phyloP scores from a whole-genome alignment of 1,284 basidiomycete genomes.

The Takashimella koratensis region DNA sequence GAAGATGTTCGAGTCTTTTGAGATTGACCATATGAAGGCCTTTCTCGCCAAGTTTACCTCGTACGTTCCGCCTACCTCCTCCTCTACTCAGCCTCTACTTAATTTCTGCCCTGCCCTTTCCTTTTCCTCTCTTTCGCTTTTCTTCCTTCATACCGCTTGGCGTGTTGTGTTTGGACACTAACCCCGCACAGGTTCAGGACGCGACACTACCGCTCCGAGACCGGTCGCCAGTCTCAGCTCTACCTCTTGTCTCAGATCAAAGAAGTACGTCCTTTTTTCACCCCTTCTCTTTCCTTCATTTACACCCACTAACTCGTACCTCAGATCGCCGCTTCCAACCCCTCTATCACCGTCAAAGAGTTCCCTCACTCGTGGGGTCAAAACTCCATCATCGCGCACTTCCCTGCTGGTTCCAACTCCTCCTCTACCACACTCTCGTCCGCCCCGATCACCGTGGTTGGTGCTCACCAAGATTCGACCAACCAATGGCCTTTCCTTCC shows the following conservation, averaged over 20 bases:
- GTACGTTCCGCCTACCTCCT: constrained; percentile 33
- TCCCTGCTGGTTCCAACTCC: constrained; percentile 35
- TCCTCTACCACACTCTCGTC: constrained; percentile 18
- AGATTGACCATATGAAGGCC: constrained; percentile 50
- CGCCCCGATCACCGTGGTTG: constrained; percentile 58
- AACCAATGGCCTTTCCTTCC: constrained; percentile 84
- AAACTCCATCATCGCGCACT: constrained; percentile 72
- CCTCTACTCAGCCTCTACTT: too few species aligned
- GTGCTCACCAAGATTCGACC: constrained; percentile 89
- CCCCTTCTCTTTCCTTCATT: constrained; percentile 6
- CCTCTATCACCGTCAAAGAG: constrained; percentile 67
- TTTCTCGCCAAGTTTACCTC: constrained; percentile 69
- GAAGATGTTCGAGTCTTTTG: constrained; percentile 33
- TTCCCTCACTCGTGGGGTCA: constrained; percentile 91
- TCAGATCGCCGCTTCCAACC: constrained; percentile 64
- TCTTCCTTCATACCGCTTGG: too few species aligned
- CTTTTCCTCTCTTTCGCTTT: constrained; percentile 56
- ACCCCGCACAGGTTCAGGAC: constrained; percentile 43
- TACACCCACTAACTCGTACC: neutral
- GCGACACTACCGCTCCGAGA: constrained; percentile 57
- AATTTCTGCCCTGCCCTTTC: too few species aligned
- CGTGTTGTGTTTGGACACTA: too few species aligned
- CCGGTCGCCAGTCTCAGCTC: constrained; percentile 66
- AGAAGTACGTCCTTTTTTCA: constrained; percentile 54
- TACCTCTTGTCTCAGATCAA: constrained; percentile 75